Base-by-base conservation (phyloP, 176 grass and related monocot genomes). In the Puya raimondii region DNA sequence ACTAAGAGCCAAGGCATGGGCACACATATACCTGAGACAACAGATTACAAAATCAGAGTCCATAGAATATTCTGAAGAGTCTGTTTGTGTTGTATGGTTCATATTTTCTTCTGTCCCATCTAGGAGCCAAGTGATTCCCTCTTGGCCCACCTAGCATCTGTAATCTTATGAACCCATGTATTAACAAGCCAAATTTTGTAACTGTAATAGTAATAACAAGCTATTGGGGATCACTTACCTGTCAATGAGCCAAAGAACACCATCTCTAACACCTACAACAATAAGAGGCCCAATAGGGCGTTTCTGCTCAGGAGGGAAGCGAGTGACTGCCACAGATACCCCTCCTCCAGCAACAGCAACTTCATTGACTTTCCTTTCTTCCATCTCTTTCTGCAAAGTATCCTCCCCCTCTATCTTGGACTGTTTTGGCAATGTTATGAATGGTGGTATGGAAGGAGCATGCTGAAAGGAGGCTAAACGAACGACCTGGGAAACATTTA, bases 311-410 rank as follows among this genome's bases (percentile, higher is more conserved):
- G 84, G 75, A 77, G 94, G 94, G 76, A 93, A 99, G 52, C 89
- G 86, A 72, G 94, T 99, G 56, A 86, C 87, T 50, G 94, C 94
- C 79, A 99, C 94, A 81, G 89, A 90, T 14, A 99, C 87, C 47
- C 94, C 94, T 87, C 94, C 94, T 77, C 94, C 94, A 64, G 94
- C 94, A 78, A 99, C 94, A 83, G 94, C 87, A 63, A 99, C 89
- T 89, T 99, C 94, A 73, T 85, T 80, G 22, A 67, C 84, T 84
- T 86, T 92, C 88, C 84, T 90, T 64, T 93, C 94, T 79, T 99
- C 94, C 71, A 87, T 75, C 76, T 90, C 89, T 91, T 88, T 91
- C 75, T 78, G 90, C 64, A 84, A 82, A 53, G 84, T 81, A 74
- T 93, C 89, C 10, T 99, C 94, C 33, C 88, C 88, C 69, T 88